Evolutionary conservation across 371 early-diverging fungal species (phyloP).

Genomic region (Saksenaea vasiformis): DNA sequence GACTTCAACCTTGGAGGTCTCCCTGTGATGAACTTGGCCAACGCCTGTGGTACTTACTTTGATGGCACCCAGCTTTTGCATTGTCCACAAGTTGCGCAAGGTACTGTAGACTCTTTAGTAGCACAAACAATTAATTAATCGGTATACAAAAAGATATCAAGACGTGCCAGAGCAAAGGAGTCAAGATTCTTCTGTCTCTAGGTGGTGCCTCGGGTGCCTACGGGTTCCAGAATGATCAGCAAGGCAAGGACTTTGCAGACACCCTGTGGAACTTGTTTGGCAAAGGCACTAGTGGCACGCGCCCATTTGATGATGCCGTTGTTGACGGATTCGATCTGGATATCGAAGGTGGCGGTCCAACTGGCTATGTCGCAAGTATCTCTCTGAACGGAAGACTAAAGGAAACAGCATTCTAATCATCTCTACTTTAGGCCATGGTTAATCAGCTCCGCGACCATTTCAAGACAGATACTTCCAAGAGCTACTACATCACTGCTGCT

Average conservation of each 20-base stretch:
- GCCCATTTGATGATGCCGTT: conserved; percentile 67
- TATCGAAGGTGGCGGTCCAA: conserved; percentile 61
- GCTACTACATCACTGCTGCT: conserved; percentile 52
- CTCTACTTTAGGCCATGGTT: conserved; percentile 5
- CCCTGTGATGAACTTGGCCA: conserved; percentile 21
- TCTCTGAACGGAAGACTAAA: conserved; percentile 47
- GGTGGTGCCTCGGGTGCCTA: conserved; percentile 70
- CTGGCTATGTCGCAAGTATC: conserved; percentile 52
- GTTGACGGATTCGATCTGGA: conserved; percentile 77
- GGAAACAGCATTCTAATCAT: neutral
- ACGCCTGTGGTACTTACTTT: conserved; percentile 25
- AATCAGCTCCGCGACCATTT: conserved; percentile 17
- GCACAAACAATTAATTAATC: neutral
- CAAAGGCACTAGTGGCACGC: conserved; percentile 47
- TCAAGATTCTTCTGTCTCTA: conserved; percentile 57
- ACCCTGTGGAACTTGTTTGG: conserved; percentile 64
- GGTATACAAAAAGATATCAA: conserved; percentile 41
- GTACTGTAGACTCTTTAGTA: conserved; percentile 4
- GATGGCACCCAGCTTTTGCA: conserved; percentile 38
- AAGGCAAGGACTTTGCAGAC: conserved; percentile 57
- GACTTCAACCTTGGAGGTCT: conserved; percentile 20
- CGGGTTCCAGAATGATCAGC: conserved; percentile 43
- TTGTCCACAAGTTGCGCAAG: conserved; percentile 52
- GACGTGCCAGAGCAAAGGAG: conserved; percentile 51
- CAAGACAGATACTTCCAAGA: conserved; percentile 28